A percentile compares a stretch with the other conserved stretches of the same genome.
phyloP scores from a whole-genome alignment of 1,139 yeast genomes.

The Saccharomyces hybrid region DNA sequence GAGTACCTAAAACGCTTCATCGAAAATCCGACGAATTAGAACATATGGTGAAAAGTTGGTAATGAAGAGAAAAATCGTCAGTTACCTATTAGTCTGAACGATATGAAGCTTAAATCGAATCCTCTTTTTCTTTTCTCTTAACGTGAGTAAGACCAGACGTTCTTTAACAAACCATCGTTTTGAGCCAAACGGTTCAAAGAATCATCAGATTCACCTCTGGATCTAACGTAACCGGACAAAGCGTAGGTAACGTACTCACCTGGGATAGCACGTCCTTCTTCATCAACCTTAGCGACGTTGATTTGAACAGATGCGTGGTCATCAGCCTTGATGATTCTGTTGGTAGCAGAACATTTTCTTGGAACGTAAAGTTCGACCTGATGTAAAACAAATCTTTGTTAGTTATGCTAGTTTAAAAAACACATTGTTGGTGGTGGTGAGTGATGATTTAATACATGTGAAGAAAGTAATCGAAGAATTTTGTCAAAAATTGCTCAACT shows the following conservation, averaged over 20 bases:
- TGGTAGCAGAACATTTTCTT: slow-evolving; percentile 99
- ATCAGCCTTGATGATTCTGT: slow-evolving; percentile 99
- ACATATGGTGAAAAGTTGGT: not conserved
- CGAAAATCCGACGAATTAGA: not conserved
- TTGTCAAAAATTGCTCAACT: not conserved
- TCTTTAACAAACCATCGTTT: slow-evolving; percentile 95
- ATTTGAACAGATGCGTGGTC: slow-evolving; percentile 98
- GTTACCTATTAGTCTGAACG: not conserved
- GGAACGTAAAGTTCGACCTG: slow-evolving; percentile 99
- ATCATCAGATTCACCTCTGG: slow-evolving; percentile 95
- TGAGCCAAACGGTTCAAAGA: slow-evolving; percentile 99
- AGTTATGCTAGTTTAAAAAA: not conserved
- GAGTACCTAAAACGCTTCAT: not conserved
- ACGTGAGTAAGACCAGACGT: slow-evolving; percentile 99
- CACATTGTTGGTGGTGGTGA: not conserved
- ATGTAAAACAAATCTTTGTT: not conserved
- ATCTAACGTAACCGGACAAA: slow-evolving; percentile 89
- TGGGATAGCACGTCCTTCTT: slow-evolving; percentile 90
- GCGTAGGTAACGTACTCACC: slow-evolving; percentile 94
- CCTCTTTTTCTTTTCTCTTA: slow-evolving; percentile 36
- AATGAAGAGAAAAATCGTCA: not conserved
- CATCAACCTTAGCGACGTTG: slow-evolving; percentile 84
- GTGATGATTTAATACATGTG: not conserved
- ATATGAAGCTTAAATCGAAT: not conserved
- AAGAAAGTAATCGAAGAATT: not conserved